A percentile compares a stretch with the other conserved stretches of the same genome.
These are phyloP conservation scores for Fraxinus nigra DNA, from an alignment of 305 asterid species.

Conservation along the genomic window DNA sequence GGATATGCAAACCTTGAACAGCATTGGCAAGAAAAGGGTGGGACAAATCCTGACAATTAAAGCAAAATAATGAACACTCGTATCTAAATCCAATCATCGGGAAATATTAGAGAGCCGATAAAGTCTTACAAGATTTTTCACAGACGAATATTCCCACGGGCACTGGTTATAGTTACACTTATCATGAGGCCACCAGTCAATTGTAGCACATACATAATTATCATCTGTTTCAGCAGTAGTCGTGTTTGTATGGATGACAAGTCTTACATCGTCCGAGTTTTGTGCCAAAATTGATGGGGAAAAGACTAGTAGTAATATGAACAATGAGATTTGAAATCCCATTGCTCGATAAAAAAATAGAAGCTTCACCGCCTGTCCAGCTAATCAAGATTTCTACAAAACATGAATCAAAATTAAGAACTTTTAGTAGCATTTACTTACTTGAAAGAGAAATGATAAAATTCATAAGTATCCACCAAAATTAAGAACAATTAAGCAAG, in stretches of 20 bases:
- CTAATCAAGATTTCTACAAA: slow-evolving; percentile 20
- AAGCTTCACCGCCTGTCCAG: slow-evolving; percentile 28
- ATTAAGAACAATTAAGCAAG: background rate
- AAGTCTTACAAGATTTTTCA: slow-evolving; percentile 63
- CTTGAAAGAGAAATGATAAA: slow-evolving; percentile 3
- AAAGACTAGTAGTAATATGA: slow-evolving; percentile 46
- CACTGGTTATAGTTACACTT: slow-evolving; percentile 81
- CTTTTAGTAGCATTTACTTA: background rate
- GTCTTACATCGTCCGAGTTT: slow-evolving; percentile 38
- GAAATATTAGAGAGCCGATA: slow-evolving; percentile 1
- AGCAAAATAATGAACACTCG: slow-evolving; percentile 16
- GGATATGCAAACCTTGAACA: slow-evolving; percentile 57
- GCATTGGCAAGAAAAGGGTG: slow-evolving; percentile 73
- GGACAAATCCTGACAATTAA: slow-evolving; percentile 60
- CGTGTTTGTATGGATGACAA: slow-evolving; percentile 48
- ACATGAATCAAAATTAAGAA: background rate
- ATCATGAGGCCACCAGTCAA: slow-evolving; percentile 97
- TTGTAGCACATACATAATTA: slow-evolving; percentile 82
- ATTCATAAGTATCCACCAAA: background rate
- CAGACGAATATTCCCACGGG: slow-evolving; percentile 86
- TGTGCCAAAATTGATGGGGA: slow-evolving; percentile 49
- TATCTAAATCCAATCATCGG: background rate
- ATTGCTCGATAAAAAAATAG: slow-evolving; percentile 31
- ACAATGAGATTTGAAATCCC: slow-evolving; percentile 41
- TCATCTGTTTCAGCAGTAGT: slow-evolving; percentile 60